A percentile compares a stretch with the other conserved stretches of the same genome.
These are phyloP conservation scores for Mucor racemosus DNA, from an alignment of 371 early-diverging fungal genomes.

Conservation along the genomic window DNA sequence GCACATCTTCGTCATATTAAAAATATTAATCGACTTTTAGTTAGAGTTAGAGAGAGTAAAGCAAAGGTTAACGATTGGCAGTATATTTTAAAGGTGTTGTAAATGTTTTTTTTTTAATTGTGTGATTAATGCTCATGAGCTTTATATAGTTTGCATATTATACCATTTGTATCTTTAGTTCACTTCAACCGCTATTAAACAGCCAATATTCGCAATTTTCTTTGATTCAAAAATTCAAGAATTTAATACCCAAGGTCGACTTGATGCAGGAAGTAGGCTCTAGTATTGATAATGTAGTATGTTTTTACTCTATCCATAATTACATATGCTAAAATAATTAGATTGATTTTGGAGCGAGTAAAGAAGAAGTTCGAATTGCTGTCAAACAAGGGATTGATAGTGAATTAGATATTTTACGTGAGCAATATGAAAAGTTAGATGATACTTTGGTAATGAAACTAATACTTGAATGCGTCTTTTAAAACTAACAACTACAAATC, in stretches of 20 bases:
- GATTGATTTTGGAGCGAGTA: conserved; percentile 78
- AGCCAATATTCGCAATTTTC: conserved; percentile 17
- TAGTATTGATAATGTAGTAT: conserved; percentile 49
- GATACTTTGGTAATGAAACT: conserved; percentile 46
- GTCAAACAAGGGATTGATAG: conserved; percentile 68
- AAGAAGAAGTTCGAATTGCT: conserved; percentile 55
- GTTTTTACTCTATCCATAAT: conserved; percentile 22
- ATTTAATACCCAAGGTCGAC: neutral
- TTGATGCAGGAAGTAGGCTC: conserved; percentile 59
- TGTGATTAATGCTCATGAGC: neutral
- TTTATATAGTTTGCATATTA: conserved; percentile 64
- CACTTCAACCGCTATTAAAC: conserved; percentile 30
- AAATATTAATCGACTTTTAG: conserved; percentile 64
- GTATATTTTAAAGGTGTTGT: conserved; percentile 60
- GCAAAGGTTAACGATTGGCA: conserved; percentile 72
- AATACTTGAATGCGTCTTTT: neutral
- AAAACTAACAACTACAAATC: neutral
- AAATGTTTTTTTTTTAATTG: neutral
- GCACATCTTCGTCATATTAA: conserved; percentile 58
- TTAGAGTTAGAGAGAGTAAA: conserved; percentile 51
- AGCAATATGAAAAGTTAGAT: conserved; percentile 62
- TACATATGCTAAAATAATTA: conserved; percentile 16
- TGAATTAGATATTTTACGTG: conserved; percentile 66
- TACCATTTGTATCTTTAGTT: conserved; percentile 54
- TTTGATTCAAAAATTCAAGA: conserved; percentile 47